A percentile compares a stretch with the other conserved stretches of the same genome.
Evolutionary conservation across 805 yeast species (phyloP).

Genomic region (Candida piceae): DNA sequence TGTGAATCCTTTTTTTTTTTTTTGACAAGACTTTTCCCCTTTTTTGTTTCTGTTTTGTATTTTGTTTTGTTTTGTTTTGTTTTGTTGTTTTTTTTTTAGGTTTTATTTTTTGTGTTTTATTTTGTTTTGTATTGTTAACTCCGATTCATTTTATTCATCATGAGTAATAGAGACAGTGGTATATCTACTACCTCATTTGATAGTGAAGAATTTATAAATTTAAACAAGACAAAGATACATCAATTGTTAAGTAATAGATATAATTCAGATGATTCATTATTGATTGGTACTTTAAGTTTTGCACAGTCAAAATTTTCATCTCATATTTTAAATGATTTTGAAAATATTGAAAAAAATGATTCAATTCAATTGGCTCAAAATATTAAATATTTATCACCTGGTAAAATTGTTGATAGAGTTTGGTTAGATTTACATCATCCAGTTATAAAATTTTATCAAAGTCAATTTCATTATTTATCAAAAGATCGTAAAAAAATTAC

Average conservation of each 20-base stretch:
- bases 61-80: no score
- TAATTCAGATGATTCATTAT: constrained; percentile 36
- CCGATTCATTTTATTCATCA: no score
- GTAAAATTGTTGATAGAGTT: constrained; percentile 40
- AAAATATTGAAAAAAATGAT: constrained; percentile 4
- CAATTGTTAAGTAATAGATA: constrained; percentile 25
- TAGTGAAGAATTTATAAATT: constrained; percentile 16
- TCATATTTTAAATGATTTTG: constrained; percentile 38
- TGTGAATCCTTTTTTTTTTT: no score
- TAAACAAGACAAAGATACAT: constrained; percentile 27
- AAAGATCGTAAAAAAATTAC: no score
- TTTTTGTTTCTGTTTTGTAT: no score
- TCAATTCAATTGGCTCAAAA: constrained; percentile 3
- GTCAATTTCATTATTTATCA: constrained; percentile 24
- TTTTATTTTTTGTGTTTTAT: no score
- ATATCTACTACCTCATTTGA: constrained; percentile 1
- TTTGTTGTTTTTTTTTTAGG: no score
- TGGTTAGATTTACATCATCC: constrained; percentile 68
- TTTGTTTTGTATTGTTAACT: no score
- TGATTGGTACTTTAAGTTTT: constrained; percentile 45
- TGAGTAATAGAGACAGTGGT: background rate
- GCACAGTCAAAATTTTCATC: constrained; percentile 42
- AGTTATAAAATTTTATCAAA: constrained; percentile 51
- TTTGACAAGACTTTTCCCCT: no score
- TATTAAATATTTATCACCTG: constrained; percentile 11